Evolutionary conservation across 176 grass and related monocot genomes (phyloP), one percentile per base, ranked within the genome.

Genomic region (Musa itinerans): DNA sequence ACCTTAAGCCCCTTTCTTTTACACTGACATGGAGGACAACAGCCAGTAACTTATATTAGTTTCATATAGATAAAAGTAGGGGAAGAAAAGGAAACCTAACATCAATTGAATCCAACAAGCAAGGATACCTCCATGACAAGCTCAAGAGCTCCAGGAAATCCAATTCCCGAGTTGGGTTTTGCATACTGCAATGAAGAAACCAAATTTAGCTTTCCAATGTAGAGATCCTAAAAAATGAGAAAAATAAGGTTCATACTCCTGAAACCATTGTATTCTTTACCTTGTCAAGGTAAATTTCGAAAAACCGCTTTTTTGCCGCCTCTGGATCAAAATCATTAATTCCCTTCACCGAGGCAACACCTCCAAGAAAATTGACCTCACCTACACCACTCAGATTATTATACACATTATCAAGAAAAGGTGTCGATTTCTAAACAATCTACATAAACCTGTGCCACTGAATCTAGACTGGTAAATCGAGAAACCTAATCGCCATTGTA

Each of bases 321-420:
- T 94, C 88, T 77, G 88, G 50, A 48, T 88, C 81, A 71, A 96
- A 96, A 80, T 81, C 81, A 51, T 82, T 87, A 49, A 94, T 88
- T 84, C 95, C 90, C 84, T 94, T 99, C 73, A 83, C 73, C 62
- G 81, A 87, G 72, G 90, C 90, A 0, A 99, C 95, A 69, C 95
- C 95, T 80, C 90, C 95, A 78, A 99, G 90, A 79, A 99, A 99
- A 86, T 87, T 99, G 72, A 88, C 95, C 83, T 99, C 95, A 53
- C 95, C 95, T 99, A 58, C 62, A 83, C 14, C 62, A 78, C 57
- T 75, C 69, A 43, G 54, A 59, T 58, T 12, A 12, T 53, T 66
- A 72, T 24, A 64, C 50, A 68, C 15, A 57, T 63, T 50, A 22
- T 19, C 72, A 76, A 12, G 50, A 10, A 75, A 78, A 75, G 22